A percentile compares a stretch with the other conserved stretches of the same genome.
phyloP scores from a whole-genome alignment of 2,329 filamentous ascomycete genomes.

The Erysiphe pulchra region DNA sequence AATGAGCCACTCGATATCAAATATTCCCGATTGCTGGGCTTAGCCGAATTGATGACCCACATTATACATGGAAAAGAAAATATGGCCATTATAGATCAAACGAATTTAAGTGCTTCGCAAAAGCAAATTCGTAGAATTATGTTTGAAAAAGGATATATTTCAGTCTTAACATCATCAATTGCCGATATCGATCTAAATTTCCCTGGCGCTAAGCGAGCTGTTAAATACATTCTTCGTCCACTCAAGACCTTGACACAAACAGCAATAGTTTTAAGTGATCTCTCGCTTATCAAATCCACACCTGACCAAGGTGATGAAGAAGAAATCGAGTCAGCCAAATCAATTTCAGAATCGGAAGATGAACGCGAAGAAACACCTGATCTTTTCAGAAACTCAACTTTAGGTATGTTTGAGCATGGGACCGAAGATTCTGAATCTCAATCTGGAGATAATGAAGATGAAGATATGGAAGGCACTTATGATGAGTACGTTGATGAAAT shows the following conservation, averaged over 20 bases:
- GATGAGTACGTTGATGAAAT: constrained; percentile 74
- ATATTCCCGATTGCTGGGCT: constrained; percentile 64
- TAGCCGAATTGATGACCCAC: constrained; percentile 78
- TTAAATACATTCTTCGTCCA: constrained; percentile 87
- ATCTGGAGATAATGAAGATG: constrained; percentile 46
- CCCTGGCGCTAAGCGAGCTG: constrained; percentile 71
- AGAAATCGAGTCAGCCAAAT: constrained; percentile 67
- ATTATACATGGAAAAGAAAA: constrained; percentile 67
- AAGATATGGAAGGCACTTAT: constrained; percentile 82
- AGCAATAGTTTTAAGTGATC: constrained; percentile 60
- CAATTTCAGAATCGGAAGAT: constrained; percentile 67
- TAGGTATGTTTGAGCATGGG: constrained; percentile 78
- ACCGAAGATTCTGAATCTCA: constrained; percentile 57
- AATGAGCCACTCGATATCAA: constrained; percentile 61
- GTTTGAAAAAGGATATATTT: constrained; percentile 94
- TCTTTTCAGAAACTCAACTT: constrained; percentile 81
- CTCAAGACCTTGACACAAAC: constrained; percentile 70
- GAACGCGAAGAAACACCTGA: constrained; percentile 88
- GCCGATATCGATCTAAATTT: constrained; percentile 92
- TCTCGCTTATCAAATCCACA: constrained; percentile 33
- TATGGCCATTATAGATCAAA: constrained; percentile 19
- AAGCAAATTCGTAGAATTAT: constrained; percentile 77
- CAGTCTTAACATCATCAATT: constrained; percentile 70
- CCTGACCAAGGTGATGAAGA: constrained; percentile 54
- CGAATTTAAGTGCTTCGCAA: constrained; percentile 29